phyloP scores from a whole-genome alignment of 2,329 filamentous ascomycete genomes.

The Microthyrium microscopicum region DNA sequence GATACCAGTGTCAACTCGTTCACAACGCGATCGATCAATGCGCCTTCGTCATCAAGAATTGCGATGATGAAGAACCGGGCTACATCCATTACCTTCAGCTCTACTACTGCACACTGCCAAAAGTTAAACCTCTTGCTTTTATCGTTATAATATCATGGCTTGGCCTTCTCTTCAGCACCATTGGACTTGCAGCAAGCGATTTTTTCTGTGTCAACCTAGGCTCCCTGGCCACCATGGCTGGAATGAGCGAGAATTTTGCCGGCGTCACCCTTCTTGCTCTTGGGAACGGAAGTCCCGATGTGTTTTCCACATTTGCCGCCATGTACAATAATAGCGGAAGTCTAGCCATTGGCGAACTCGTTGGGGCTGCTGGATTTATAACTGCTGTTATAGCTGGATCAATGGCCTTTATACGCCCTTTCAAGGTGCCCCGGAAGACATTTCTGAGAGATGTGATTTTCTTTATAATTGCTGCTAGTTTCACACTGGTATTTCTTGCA shows the following conservation, averaged over 20 bases:
- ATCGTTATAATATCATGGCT: conserved; percentile 66
- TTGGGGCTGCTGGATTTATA: conserved; percentile 91
- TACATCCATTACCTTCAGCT: conserved; percentile 75
- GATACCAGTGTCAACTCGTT: conserved; percentile 55
- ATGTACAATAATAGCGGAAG: conserved; percentile 97
- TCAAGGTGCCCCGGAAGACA: conserved; percentile 74
- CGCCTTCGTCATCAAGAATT: conserved; percentile 67
- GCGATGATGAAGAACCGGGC: conserved; percentile 76
- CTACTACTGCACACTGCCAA: conserved; percentile 68
- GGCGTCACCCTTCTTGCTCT: conserved; percentile 94
- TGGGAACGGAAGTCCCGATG: conserved; percentile 93
- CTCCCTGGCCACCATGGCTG: conserved; percentile 75
- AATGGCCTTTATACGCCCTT: conserved; percentile 93
- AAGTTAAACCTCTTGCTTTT: conserved; percentile 63
- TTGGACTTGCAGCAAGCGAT: conserved; percentile 93
- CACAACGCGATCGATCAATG: conserved; percentile 68
- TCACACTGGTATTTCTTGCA: conserved; percentile 73
- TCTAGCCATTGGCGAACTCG: conserved; percentile 84
- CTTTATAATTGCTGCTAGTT: conserved; percentile 72
- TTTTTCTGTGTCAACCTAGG: conserved; percentile 96
- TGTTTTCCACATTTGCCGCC: conserved; percentile 96
- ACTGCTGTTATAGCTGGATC: conserved; percentile 90
- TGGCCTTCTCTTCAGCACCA: conserved; percentile 80
- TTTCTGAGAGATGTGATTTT: conserved; percentile 87
- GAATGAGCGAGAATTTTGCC: conserved; percentile 88